These are phyloP conservation scores for Colletotrichum sidae DNA, from an alignment of 2,329 filamentous ascomycete species.

Conservation along the genomic window DNA sequence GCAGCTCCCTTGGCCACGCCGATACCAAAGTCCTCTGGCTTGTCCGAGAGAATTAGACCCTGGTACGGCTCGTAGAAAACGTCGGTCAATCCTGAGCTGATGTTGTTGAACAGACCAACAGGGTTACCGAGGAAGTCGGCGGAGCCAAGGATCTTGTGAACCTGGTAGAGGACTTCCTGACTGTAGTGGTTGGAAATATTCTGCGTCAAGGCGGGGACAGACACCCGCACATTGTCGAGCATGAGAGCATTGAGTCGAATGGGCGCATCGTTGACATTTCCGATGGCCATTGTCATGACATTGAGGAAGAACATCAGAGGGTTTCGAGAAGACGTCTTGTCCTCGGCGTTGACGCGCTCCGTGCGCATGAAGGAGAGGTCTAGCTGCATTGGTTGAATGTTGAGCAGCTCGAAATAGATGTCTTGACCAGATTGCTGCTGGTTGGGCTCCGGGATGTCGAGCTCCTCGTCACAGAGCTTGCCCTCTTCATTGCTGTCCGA, in stretches of 20 bases:
- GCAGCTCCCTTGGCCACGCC: conserved; percentile 97
- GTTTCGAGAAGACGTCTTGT: conserved; percentile 89
- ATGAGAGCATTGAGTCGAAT: conserved; percentile 93
- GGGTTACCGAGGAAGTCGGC: conserved; percentile 98
- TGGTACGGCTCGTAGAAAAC: conserved; percentile 99
- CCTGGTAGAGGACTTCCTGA: conserved; percentile 93
- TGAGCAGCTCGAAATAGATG: conserved; percentile 97
- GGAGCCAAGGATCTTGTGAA: conserved; percentile 96
- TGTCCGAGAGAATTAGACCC: conserved; percentile 94
- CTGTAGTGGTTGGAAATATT: conserved; percentile 96
- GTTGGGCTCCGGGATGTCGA: conserved; percentile 93
- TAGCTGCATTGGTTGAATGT: conserved; percentile 97
- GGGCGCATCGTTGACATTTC: conserved; percentile 98
- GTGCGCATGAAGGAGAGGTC: conserved; percentile 97
- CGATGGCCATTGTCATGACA: conserved; percentile 98
- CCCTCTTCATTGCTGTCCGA: conserved; percentile 81
- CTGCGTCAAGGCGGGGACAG: conserved; percentile 82
- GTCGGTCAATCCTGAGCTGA: conserved; percentile 95
- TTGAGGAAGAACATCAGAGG: conserved; percentile 99
- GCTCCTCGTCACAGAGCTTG: conserved; percentile 86
- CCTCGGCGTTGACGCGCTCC: conserved; percentile 94
- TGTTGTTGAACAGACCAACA: conserved; percentile 97
- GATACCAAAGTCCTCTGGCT: conserved; percentile 92
- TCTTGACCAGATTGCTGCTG: conserved; percentile 88
- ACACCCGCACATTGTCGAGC: conserved; percentile 94